These are phyloP conservation scores for Acmispon strigosus DNA, from an alignment of 306 rosid genomes.

Conservation along the genomic window DNA sequence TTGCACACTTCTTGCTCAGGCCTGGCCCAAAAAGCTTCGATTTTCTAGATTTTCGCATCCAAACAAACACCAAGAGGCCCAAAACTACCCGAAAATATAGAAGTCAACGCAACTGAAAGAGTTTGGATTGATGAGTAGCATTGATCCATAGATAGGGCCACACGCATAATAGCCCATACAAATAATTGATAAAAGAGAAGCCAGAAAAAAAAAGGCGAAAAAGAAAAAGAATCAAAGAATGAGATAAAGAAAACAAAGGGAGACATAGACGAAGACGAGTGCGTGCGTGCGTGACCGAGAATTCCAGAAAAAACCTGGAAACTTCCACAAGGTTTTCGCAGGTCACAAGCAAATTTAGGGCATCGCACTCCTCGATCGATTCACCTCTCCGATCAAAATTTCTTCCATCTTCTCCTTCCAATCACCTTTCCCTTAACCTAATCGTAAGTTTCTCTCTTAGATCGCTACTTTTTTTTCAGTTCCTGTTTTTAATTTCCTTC, in stretches of 20 bases:
- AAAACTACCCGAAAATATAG: no score
- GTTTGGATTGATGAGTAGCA: no score
- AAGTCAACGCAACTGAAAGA: no score
- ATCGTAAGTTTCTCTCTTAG: constrained; percentile 24
- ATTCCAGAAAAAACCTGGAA: constrained; percentile 16
- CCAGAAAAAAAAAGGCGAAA: no score
- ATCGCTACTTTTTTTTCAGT: neutral
- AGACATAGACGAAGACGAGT: neutral
- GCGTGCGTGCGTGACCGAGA: neutral
- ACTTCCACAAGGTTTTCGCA: constrained; percentile 5
- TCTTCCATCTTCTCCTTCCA: neutral
- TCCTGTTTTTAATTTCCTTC: neutral
- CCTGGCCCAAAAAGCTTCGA: no score
- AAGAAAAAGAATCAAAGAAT: neutral
- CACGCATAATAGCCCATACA: no score
- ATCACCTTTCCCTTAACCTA: neutral
- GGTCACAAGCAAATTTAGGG: constrained; percentile 6
- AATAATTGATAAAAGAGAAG: no score
- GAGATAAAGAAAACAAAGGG: neutral
- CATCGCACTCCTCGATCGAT: neutral
- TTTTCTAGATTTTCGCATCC: no score
- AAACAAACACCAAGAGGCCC: no score
- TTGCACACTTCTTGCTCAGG: no score
- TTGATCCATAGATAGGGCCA: no score
- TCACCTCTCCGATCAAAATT: neutral